Evolutionary conservation across 2,329 filamentous ascomycete genomes (phyloP).

Genomic region (Dactylonectria macrodidyma): DNA sequence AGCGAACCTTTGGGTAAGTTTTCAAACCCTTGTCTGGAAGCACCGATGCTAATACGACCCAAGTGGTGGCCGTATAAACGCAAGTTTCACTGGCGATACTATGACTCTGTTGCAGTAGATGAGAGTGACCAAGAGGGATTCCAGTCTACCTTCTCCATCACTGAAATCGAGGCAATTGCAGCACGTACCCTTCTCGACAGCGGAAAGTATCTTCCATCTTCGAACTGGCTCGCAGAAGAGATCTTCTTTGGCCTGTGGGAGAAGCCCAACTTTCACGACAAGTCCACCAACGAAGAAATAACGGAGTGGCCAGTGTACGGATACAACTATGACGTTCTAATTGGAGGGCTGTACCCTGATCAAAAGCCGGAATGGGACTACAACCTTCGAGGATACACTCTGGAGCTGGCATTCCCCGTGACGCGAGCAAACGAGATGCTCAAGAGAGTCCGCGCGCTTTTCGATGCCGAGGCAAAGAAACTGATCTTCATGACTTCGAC

Average conservation of each 20-base stretch:
- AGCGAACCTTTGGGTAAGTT: conserved; percentile 64
- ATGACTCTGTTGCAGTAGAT: conserved; percentile 60
- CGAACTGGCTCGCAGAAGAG: conserved; percentile 64
- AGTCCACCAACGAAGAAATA: conserved; percentile 61
- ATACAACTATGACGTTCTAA: conserved; percentile 68
- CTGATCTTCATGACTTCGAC: conserved; percentile 64
- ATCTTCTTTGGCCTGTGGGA: conserved; percentile 65
- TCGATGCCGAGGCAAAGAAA: conserved; percentile 61
- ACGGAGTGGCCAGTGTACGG: conserved; percentile 65
- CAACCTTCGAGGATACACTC: conserved; percentile 62
- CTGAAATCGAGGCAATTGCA: conserved; percentile 58
- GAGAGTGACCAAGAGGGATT: conserved; percentile 62
- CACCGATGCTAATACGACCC: conserved; percentile 22
- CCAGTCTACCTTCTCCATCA: conserved; percentile 67
- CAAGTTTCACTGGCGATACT: conserved; percentile 69
- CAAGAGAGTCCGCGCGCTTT: conserved; percentile 62
- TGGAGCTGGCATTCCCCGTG: conserved; percentile 68
- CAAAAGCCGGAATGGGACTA: conserved; percentile 67
- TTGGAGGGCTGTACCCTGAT: conserved; percentile 65
- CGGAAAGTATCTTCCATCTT: conserved; percentile 62
- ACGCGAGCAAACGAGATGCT: conserved; percentile 64
- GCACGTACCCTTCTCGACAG: conserved; percentile 61
- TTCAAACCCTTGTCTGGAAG: neutral
- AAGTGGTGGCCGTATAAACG: conserved; percentile 67
- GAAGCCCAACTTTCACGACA: conserved; percentile 67